A percentile compares a stretch with the other conserved stretches of the same genome.
Evolutionary conservation across 1,284 basidiomycete species (phyloP).

Genomic region (Volvariella volvacea): DNA sequence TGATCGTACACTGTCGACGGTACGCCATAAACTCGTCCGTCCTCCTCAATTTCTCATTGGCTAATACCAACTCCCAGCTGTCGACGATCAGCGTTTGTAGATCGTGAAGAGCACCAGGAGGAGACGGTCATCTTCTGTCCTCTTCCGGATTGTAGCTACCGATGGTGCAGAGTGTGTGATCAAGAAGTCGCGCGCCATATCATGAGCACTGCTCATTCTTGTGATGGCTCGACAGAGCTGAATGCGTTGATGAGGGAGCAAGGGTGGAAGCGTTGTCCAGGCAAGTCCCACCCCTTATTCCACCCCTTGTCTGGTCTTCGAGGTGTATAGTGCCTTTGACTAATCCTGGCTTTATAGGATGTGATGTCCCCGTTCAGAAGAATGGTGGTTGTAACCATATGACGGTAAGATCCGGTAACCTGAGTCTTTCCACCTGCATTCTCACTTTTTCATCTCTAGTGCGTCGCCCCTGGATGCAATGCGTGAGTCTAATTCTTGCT

Average conservation of each 20-base stretch:
- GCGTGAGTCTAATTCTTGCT: neutral
- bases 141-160: constrained; percentile 30
- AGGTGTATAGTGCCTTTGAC: too few species aligned
- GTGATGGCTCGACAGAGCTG: constrained; percentile 48
- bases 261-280: constrained; percentile 56
- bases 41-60: neutral
- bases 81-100: constrained; percentile 2
- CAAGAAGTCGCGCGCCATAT: constrained; percentile 31
- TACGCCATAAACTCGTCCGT: neutral
- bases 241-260: constrained; percentile 40
- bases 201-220: constrained; percentile 33
- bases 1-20: constrained; percentile 8
- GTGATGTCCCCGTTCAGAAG: constrained; percentile 41
- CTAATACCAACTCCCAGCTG: constrained; percentile 5
- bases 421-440: too few species aligned
- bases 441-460: neutral
- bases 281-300: too few species aligned
- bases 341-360: too few species aligned
- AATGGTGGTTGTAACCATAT: constrained; percentile 52
- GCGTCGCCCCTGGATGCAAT: neutral
- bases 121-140: constrained; percentile 6
- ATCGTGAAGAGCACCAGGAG: constrained; percentile 7
- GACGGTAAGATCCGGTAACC: constrained; percentile 44
- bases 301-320: too few species aligned
- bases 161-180: constrained; percentile 51